A percentile compares a stretch with the other conserved stretches of the same genome.
phyloP scores from a whole-genome alignment of 352 stramenopile genomes.

The Globisporangium spiculum region DNA sequence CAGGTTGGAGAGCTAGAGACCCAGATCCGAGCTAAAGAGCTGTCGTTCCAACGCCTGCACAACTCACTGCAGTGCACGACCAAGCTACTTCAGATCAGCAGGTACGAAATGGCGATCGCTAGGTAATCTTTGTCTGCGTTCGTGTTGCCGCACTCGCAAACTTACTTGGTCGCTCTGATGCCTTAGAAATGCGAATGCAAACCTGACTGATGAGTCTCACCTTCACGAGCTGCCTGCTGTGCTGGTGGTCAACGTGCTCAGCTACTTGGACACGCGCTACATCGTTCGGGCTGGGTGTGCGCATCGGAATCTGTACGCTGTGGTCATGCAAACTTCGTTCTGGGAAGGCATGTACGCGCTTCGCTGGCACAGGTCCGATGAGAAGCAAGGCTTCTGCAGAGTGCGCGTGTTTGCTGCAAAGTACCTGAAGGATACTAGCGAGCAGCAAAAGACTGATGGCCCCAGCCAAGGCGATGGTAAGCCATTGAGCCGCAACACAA shows the following conservation, averaged over 20 bases:
- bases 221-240: slow-evolving; percentile 21
- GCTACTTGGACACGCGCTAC: slow-evolving; percentile 16
- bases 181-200: not conserved
- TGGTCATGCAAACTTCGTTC: slow-evolving; percentile 19
- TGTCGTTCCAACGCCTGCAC: slow-evolving; percentile 16
- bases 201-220: not conserved
- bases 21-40: slow-evolving; percentile 15
- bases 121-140: not conserved
- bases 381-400: slow-evolving; percentile 10
- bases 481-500: not conserved
- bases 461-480: not conserved
- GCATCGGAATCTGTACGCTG: slow-evolving; percentile 18
- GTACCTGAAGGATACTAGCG: not conserved
- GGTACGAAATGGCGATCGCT: not conserved
- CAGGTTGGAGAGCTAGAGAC: slow-evolving; percentile 20
- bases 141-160: not conserved
- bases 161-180: not conserved
- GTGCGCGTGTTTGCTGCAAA: slow-evolving; percentile 15
- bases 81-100: slow-evolving; percentile 5
- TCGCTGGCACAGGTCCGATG: slow-evolving; percentile 18
- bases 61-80: slow-evolving; percentile 13
- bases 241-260: slow-evolving; percentile 16
- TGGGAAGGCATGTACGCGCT: slow-evolving; percentile 24
- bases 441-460: not conserved
- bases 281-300: slow-evolving; percentile 15